Evolutionary conservation across 1,139 yeast genomes (phyloP), one percentile per base, ranked within the genome.

Genomic region (Ashbya aceris): DNA sequence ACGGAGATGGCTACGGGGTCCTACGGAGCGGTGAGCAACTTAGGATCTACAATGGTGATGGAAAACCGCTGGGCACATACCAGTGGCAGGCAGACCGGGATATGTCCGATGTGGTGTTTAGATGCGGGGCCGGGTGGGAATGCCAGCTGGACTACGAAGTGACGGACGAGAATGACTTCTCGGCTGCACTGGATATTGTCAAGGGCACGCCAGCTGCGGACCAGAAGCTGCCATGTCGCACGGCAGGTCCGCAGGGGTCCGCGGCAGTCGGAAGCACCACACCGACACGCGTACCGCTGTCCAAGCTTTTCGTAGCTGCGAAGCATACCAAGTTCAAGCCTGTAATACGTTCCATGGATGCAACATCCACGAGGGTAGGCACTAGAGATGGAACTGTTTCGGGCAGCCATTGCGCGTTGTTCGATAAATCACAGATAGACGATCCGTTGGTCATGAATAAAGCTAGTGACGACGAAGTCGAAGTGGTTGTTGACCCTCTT

Each of bases 1-100:
- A 86, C 45, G 95, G 95, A 2, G 98, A 91, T 63, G 97, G 96
- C 0, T 61, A 64, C 23, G 67, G 84, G 5, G 48, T 61, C 0
- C 52, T 69, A 2, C 45, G 41, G 23, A 30, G 41, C 1, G 38
- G 49, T 1, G 46, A 44, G 8, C 42, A 53, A 8, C 42, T 63
- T 2, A 42, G 51, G 8, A 51, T 65, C 39, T 55, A 58, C 39
- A 58, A 61, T 39, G 62, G 58, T 11, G 42, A 56, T 7, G 64
- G 63, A 1, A 53, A 55, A 39, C 49, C 39, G 40, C 47, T 63
- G 29, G 65, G 65, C 28, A 49, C 53, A 1, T 50, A 48, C 8
- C 36, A 36, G 3, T 39, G 50, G 8, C 20, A 45, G 4, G 47
- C 43, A 7, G 45, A 34, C 36, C 56, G 46, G 3, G 57, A 57